Evolutionary conservation across 2,329 filamentous ascomycete genomes (phyloP).

Genomic region (Esteya vermicola): DNA sequence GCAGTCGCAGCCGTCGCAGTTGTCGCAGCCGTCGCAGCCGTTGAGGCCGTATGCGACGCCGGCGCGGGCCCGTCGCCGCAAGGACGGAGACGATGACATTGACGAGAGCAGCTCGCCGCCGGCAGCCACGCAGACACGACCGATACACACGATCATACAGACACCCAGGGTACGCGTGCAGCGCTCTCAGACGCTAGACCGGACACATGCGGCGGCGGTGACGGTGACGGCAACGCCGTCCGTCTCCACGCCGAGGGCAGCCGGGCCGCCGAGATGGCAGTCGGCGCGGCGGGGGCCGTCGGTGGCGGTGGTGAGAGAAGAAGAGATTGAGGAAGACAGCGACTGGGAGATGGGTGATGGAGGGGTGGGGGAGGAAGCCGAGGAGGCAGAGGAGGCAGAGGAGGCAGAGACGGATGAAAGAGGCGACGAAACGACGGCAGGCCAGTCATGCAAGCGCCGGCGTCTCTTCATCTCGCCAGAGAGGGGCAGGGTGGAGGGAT

Average conservation of each 20-base stretch:
- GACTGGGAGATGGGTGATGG: neutral
- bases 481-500: neutral
- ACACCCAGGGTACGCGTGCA: neutral
- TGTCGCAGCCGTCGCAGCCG: constrained; percentile 4
- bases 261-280: neutral
- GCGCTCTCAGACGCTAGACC: too few relatives aligned
- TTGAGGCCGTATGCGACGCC: constrained; percentile 1
- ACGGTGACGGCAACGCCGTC: too few relatives aligned
- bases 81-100: constrained; percentile 6
- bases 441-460: constrained; percentile 7
- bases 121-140: neutral
- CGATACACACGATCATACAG: neutral
- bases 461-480: constrained; percentile 6
- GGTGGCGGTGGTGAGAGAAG: too few relatives aligned
- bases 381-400: neutral
- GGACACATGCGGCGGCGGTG: too few relatives aligned
- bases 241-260: too few relatives aligned
- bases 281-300: neutral
- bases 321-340: constrained; percentile 7
- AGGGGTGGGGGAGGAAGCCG: neutral
- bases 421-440: neutral
- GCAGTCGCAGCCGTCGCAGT: constrained; percentile 2
- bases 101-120: constrained; percentile 7
- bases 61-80: too few relatives aligned
- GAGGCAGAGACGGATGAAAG: too few relatives aligned